Evolutionary conservation across 306 rosid species (phyloP).

Genomic region (Trifolium subterraneum): DNA sequence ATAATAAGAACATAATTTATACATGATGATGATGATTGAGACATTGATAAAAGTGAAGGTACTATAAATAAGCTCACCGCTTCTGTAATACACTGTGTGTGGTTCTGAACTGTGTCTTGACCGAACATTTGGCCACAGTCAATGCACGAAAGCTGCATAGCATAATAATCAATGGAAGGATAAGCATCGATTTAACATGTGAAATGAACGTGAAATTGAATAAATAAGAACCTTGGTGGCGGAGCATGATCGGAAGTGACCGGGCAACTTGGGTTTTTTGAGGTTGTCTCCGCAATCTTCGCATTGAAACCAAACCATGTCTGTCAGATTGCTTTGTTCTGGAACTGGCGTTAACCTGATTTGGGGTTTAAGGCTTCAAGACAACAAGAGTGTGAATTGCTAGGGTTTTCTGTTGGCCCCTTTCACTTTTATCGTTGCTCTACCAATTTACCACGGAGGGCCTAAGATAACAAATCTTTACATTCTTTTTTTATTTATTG

Average conservation of each 20-base stretch:
- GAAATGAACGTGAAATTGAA: neutral
- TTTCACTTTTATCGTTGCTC: neutral
- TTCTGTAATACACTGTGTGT: constrained; percentile 89
- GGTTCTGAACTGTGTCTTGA: constrained; percentile 72
- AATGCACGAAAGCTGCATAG: constrained; percentile 87
- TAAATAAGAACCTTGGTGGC: constrained; percentile 61
- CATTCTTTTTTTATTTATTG: too few relatives aligned
- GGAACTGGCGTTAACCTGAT: constrained; percentile 11
- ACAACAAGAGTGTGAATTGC: neutral
- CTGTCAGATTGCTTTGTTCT: neutral
- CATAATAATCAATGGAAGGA: neutral
- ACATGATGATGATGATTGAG: too few relatives aligned
- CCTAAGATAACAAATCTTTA: too few relatives aligned
- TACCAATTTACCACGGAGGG: neutral
- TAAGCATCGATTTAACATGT: neutral
- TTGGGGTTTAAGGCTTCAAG: constrained; percentile 30
- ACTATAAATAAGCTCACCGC: constrained; percentile 50
- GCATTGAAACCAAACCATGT: constrained; percentile 97
- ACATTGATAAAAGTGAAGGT: too few relatives aligned
- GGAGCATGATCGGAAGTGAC: constrained; percentile 80
- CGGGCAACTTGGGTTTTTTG: constrained; percentile 77
- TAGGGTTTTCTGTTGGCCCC: constrained; percentile 42
- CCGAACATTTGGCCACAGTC: constrained; percentile 86
- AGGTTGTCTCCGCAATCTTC: constrained; percentile 93
- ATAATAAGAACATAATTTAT: neutral